Evolutionary conservation across 2,329 filamentous ascomycete genomes (phyloP), one percentile per base, ranked within the genome.

Genomic region (Dendryphion nanum): DNA sequence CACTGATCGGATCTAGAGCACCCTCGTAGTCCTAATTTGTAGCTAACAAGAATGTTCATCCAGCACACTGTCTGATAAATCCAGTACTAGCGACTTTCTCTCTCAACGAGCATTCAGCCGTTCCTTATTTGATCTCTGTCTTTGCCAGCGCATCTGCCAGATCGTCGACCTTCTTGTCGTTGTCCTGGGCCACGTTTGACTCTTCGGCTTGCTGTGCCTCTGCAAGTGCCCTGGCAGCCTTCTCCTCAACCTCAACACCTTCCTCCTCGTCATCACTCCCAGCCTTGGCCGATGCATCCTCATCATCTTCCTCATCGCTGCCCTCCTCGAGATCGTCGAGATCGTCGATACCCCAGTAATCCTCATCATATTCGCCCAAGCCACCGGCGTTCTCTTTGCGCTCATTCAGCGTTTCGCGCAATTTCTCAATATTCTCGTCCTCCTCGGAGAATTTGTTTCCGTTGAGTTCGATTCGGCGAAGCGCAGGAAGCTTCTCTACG

Each of bases 361-460:
- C 72, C 7, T 77, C 71, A 14, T 72, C 74, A 16, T 75, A 70
- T 50, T 85, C 81, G 34, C 68, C 69, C 32, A 52, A 48, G 15
- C 54, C 56, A 26, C 61, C 57, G 36, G 63, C 62, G 38, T 63
- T 62, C 62, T 91, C 86, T 70, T 90, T 90, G 47, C 89, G 82
- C 57, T 80, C 77, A 41, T 88, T 83, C 18, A 96, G 74, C 35
- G 66, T 44, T 29, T 82, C 78, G 50, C 82, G 79, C 31, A 97
- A 73, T 16, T 73, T 74, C 44, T 80, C 69, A 29, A 96, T 76
- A 18, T 79, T 79, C 32, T 79, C 74, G 53, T 97, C 89, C 3
- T 95, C 89, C 65, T 96, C 90, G 6, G 78, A 74, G 55, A 98
- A 95, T 62, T 89, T 93, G 73, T 98, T 98, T 35, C 93, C 93